Conservation (phyloP, 169 alveolate genomes). For the Cryptosporidium meleagridis region DNA sequence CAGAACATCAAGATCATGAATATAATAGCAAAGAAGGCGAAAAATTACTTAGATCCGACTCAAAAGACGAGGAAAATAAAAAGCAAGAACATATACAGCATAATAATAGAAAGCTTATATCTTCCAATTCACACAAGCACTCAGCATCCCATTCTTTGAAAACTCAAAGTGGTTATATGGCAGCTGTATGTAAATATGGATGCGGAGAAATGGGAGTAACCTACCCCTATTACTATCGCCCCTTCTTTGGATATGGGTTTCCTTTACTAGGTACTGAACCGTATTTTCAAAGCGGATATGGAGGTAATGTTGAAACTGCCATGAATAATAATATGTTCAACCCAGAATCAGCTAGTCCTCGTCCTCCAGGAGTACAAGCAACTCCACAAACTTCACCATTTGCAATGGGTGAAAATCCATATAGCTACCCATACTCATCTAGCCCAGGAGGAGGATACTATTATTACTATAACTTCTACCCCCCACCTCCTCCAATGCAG, state of each 20-base stretch:
- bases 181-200: conserved; percentile 73
- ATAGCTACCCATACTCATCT: conserved; percentile 59
- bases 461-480: conserved; percentile 17
- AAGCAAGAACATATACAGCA: not conserved
- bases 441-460: conserved; percentile 75
- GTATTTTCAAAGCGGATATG: conserved; percentile 79
- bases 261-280: conserved; percentile 81
- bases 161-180: conserved; percentile 74
- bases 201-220: conserved; percentile 77
- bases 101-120: conserved; percentile 6
- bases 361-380: conserved; percentile 72
- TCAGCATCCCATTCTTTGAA: conserved; percentile 50
- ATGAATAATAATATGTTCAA: conserved; percentile 72
- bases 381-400: conserved; percentile 62
- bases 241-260: conserved; percentile 80
- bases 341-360: conserved; percentile 63
- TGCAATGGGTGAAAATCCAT: conserved; percentile 55
- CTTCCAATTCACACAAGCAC: conserved; percentile 52
- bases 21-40: not conserved
- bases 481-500: not conserved
- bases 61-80: not conserved
- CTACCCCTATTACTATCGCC: conserved; percentile 80
- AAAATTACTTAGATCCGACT: not conserved
- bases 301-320: conserved; percentile 75
- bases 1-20: not conserved